Evolutionary conservation across 495 filamentous ascomycete genomes (phyloP), one percentile per base, ranked within the genome.

Genomic region (Lasiosphaeria hispida): DNA sequence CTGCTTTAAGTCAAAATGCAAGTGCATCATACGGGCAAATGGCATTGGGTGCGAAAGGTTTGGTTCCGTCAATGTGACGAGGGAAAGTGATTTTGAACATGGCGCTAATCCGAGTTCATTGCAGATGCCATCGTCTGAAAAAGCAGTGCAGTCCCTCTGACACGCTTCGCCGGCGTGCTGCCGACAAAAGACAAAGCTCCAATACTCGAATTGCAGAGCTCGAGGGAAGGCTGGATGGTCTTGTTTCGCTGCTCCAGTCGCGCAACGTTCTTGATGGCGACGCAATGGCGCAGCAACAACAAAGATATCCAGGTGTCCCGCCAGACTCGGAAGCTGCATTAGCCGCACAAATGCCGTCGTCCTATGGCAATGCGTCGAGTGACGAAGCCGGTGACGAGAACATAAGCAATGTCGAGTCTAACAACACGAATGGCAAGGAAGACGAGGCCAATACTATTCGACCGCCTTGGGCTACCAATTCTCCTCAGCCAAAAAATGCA

Each of bases 221-320:
- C 6, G 81, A 84, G 63, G 75, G 73, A 36, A 84, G 78, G 59
- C 66, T 84, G 43, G 80, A 83, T 50, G 72, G 70, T 49, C 67
- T 84, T 14, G 71, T 81, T 23, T 77, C 74, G 11, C 57, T 78
- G 1, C 65, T 83, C 65, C 75, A 57, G 62, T 60, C 65, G 9
- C 47, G 55, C 4, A 18, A 58, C 10, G 39, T 10, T 38, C 11
- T 45, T 41, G 43, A 45, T 15, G 48, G 39, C 13, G 36, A 56
- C 36, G 44, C 7, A 34, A 34, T 13, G 6, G 10, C 15, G 23
- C 23, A 30, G 5, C n/a, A 15, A 1, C 44, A 38, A 41, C 34
- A 39, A 34, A 7, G 35, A 14, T 11, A 40, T 30, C 5, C 23
- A 30, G 23, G 23, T 30, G 23, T 30, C 5, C 5, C 23, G 23